Evolutionary conservation across 2,329 filamentous ascomycete species (phyloP).

Genomic region (Fusarium sp.): DNA sequence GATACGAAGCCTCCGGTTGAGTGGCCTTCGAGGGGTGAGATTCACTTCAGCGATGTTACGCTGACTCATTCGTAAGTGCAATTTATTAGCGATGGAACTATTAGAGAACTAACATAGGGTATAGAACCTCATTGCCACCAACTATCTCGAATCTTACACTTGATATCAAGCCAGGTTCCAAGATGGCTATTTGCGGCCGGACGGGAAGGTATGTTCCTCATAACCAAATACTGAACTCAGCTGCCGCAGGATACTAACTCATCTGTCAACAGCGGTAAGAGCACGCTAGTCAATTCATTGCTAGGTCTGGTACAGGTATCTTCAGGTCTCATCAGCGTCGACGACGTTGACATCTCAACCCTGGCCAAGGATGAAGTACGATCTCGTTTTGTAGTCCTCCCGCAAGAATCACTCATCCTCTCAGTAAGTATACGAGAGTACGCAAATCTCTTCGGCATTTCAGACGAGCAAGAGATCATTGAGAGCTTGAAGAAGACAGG

Average conservation of each 20-base stretch:
- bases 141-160: background rate
- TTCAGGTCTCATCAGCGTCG: background rate
- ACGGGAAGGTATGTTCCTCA: background rate
- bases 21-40: background rate
- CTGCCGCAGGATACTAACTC: background rate
- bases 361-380: background rate
- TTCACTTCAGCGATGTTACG: background rate
- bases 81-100: rapidly evolving
- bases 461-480: background rate
- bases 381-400: background rate
- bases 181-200: background rate
- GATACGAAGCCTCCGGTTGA: background rate
- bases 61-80: background rate
- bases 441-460: background rate
- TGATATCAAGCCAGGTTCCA: background rate
- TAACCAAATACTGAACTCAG: no score
- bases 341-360: background rate
- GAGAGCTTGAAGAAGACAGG: background rate
- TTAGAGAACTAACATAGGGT: background rate
- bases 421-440: background rate
- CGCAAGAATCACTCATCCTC: background rate
- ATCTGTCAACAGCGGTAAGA: background rate
- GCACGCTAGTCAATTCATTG: background rate
- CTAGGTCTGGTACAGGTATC: background rate
- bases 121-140: background rate